Evolutionary conservation across 129 eudicot genomes (phyloP), one percentile per base, ranked within the genome.

Genomic region (Escallonia rubra): DNA sequence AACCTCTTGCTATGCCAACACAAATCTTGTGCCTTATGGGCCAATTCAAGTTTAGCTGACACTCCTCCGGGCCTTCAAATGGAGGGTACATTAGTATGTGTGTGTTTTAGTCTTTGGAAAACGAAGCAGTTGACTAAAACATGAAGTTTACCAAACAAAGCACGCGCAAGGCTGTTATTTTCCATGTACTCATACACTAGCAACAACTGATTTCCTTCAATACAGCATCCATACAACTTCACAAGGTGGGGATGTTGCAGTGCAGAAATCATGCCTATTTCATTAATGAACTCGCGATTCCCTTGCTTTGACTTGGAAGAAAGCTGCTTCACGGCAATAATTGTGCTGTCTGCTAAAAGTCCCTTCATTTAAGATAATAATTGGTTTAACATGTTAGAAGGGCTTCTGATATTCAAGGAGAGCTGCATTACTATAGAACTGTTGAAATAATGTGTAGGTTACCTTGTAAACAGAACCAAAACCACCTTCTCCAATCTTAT

Each of bases 401-500:
- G 8, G 3, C 46, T 40, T 41, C 10, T 61, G 10, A 61, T 50
- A 66, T 41, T 3, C 40, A 50, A 13, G 71, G 15, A 69, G 61
- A 76, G 75, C 61, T 63, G 57, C 16, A 39, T 8, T 47, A 63
- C 70, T 4, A 69, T 70, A 6, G 74, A 75, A 49, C 42, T 10
- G 15, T 43, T 9, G 15, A n/a, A 11, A 63, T 34, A 49, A 50
- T 38, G 16, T 13, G 59, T 75, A 63, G 38, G 41, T 43, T 71
- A 87, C 95, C 90, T 84, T 85, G 74, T 70, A 87, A 10, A 87
- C 90, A 13, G 83, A 59, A 52, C 95, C 95, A 77, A 87, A 87
- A 69, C 95, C 95, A 66, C 95, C 95, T 81, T 87, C 95, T 56
- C 95, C 95, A 58, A 87, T 73, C 69, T 87, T 87, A 52, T 88